A percentile compares a stretch with the other conserved stretches of the same genome.
phyloP scores from a whole-genome alignment of 352 stramenopile genomes.

The Pythium oligandrum region DNA sequence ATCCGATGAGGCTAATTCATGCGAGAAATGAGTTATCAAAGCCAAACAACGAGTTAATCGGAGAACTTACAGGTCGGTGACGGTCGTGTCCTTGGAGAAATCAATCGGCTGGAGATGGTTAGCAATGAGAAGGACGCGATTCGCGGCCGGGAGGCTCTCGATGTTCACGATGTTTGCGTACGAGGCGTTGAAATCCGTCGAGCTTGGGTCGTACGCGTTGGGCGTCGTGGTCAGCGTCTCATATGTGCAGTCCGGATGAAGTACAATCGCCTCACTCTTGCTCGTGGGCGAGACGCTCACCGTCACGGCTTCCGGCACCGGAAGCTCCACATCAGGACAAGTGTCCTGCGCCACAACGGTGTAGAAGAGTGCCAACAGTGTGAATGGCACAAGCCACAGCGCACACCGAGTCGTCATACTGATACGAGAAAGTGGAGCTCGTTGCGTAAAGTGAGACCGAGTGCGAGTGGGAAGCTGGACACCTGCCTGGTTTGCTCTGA shows the following conservation, averaged over 20 bases:
- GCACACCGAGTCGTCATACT: too few relatives aligned
- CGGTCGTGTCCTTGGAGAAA: constrained; percentile 10
- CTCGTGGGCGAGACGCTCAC: constrained; percentile 19
- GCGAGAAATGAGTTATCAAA: neutral
- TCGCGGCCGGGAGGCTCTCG: constrained; percentile 6
- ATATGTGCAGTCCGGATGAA: constrained; percentile 16
- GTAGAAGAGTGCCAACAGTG: too few relatives aligned
- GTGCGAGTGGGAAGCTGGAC: too few relatives aligned
- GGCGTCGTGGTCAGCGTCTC: neutral
- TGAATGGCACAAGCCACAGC: too few relatives aligned
- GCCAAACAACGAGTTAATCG: neutral
- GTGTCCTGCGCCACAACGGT: too few relatives aligned
- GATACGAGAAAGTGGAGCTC: too few relatives aligned
- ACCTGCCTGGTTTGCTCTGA: too few relatives aligned
- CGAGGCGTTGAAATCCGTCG: constrained; percentile 4
- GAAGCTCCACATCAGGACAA: neutral
- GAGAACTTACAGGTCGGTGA: constrained; percentile 12
- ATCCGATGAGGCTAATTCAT: constrained; percentile 11
- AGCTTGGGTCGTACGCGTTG: neutral
- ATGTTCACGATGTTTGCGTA: constrained; percentile 5
- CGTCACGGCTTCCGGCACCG: constrained; percentile 11
- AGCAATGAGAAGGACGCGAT: neutral
- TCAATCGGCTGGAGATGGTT: neutral
- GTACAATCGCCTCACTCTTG: constrained; percentile 15
- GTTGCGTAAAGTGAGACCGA: too few relatives aligned